Percentiles rank a stretch among this genome's conserved stretches.
Conservation (phyloP, 2,329 filamentous ascomycete species). For the Colletotrichum destructivum region DNA sequence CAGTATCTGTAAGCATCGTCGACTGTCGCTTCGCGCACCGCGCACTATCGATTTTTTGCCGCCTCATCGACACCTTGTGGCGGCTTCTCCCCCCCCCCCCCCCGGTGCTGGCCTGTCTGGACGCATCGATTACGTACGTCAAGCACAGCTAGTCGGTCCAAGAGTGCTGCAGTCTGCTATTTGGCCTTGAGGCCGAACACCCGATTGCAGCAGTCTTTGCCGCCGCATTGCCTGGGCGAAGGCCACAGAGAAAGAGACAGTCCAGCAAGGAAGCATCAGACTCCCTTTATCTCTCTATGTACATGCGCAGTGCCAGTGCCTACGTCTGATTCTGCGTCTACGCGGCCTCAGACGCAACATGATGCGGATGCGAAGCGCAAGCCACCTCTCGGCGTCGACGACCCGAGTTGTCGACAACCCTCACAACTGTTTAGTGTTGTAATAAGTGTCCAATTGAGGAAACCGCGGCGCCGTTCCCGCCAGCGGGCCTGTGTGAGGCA, state of each 20-base stretch:
- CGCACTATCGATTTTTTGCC: constrained; percentile 1
- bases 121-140: constrained; percentile 13
- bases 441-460: constrained; percentile 31
- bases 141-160: constrained; percentile 2
- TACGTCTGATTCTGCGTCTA: constrained; percentile 10
- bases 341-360: constrained; percentile 19
- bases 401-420: constrained; percentile 11
- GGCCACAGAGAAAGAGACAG: not conserved
- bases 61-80: not conserved
- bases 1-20: not conserved
- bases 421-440: constrained; percentile 34
- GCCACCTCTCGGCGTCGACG: constrained; percentile 20
- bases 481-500: constrained; percentile 21
- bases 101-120: not conserved
- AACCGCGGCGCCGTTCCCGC: constrained; percentile 37
- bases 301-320: not conserved
- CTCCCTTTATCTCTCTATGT: no score
- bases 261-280: no score
- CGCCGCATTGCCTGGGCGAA: constrained; percentile 27
- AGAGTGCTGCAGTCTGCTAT: constrained; percentile 20
- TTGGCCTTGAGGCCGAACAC: constrained; percentile 15
- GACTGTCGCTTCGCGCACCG: not conserved
- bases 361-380: constrained; percentile 16
- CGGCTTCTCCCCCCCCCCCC: not conserved
- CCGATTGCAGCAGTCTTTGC: constrained; percentile 27